These are phyloP conservation scores for Chrysosporium keratinophilum DNA, from an alignment of 2,329 filamentous ascomycete species.

Conservation along the genomic window DNA sequence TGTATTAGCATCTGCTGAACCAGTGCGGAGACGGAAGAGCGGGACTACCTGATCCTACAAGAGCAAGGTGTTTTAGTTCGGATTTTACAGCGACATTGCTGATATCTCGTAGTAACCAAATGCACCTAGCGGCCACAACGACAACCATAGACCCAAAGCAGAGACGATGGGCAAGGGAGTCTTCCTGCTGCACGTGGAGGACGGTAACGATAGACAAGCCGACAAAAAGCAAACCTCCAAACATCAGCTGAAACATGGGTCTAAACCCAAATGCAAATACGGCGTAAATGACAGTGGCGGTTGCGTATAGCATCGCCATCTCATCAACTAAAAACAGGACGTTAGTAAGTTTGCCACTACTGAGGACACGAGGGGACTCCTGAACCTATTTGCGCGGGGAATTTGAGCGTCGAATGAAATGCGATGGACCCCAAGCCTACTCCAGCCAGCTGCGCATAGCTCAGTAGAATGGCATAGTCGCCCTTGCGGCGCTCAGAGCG, in stretches of 20 bases:
- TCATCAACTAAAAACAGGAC: background rate
- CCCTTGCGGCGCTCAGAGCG: background rate
- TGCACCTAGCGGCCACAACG: background rate
- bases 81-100: background rate
- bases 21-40: background rate
- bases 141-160: background rate
- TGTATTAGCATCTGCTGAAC: background rate
- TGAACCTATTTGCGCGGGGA: slow-evolving; percentile 1
- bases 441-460: background rate
- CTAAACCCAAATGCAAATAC: background rate
- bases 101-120: background rate
- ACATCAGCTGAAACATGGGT: background rate
- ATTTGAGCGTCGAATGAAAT: slow-evolving; percentile 2
- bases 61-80: background rate
- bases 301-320: slow-evolving; percentile 2
- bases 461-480: slow-evolving; percentile 1
- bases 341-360: background rate
- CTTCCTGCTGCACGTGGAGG: slow-evolving; percentile 1
- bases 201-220: background rate
- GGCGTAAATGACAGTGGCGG: slow-evolving; percentile 2
- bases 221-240: background rate
- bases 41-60: slow-evolving; percentile 1
- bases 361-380: background rate
- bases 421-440: slow-evolving; percentile 1
- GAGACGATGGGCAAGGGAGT: background rate